Conservation (phyloP, 2,329 filamentous ascomycete species). For the Fusarium graminum region DNA sequence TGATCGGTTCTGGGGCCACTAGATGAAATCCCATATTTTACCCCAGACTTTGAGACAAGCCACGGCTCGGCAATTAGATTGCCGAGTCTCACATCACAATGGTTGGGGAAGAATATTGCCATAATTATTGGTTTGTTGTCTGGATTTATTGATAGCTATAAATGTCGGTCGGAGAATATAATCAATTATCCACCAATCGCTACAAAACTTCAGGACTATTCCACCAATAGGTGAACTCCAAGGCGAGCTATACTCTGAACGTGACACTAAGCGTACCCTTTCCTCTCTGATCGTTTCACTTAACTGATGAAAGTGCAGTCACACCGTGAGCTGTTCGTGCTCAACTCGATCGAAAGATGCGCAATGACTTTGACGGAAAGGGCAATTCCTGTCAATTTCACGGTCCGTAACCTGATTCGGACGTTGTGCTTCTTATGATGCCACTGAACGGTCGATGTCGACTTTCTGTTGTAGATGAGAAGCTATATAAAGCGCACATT, state of each 20-base stretch:
- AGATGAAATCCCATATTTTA: neutral
- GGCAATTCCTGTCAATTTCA: constrained; percentile 15
- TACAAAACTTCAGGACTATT: neutral
- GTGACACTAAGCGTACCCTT: constrained; percentile 4
- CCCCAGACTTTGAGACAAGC: neutral
- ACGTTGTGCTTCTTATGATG: neutral
- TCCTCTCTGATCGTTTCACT: constrained; percentile 21
- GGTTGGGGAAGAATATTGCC: neutral
- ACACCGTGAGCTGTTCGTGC: neutral
- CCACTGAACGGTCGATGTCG: accelerated
- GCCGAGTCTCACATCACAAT: neutral
- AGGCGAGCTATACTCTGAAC: neutral
- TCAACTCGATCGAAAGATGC: neutral
- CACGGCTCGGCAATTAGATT: neutral
- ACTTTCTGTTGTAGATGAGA: accelerated
- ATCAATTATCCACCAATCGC: neutral
- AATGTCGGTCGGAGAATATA: neutral
- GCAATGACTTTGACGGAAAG: constrained; percentile 2
- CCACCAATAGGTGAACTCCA: constrained; percentile 18
- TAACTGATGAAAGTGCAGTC: neutral
- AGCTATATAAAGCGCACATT: constrained; percentile 24
- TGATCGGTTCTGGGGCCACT: neutral
- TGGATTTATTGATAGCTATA: no score
- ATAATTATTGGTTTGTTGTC: neutral
- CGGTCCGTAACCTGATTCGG: constrained; percentile 22